Percentiles rank a stretch among this genome's conserved stretches.
Conservation (phyloP, 108 stramenopile species). For the Aureococcus anophagefferens region DNA sequence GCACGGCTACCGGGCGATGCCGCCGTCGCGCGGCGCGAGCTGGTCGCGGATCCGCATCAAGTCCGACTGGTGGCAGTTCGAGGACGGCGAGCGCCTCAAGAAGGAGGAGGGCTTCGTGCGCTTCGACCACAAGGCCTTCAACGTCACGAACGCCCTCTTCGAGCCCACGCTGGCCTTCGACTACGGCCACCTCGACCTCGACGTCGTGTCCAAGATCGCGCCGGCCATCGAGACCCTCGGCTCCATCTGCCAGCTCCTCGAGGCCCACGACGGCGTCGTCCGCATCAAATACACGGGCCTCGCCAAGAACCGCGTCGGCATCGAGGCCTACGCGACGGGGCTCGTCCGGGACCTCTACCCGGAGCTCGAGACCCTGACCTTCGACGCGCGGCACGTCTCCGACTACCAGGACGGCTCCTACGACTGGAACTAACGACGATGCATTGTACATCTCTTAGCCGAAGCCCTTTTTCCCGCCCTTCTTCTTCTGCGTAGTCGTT, state of each 20-base stretch:
- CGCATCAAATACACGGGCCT: not conserved
- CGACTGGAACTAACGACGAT: too few relatives aligned
- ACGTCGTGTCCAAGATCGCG: not conserved
- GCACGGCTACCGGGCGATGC: not conserved
- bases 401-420: not conserved
- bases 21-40: not conserved
- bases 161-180: not conserved
- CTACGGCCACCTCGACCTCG: not conserved
- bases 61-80: not conserved
- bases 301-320: not conserved
- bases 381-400: not conserved
- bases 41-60: not conserved
- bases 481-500: too few relatives aligned
- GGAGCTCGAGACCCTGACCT: not conserved
- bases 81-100: not conserved
- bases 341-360: not conserved
- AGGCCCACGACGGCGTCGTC: not conserved
- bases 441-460: too few relatives aligned
- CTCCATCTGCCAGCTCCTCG: not conserved
- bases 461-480: too few relatives aligned
- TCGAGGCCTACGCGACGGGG: not conserved
- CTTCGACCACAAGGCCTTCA: not conserved
- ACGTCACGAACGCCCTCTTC: not conserved
- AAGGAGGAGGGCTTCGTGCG: not conserved
- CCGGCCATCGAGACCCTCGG: not conserved